phyloP scores from a whole-genome alignment of 192 early-diverging fungal genomes.

The Fimicolochytrium jonesii region DNA sequence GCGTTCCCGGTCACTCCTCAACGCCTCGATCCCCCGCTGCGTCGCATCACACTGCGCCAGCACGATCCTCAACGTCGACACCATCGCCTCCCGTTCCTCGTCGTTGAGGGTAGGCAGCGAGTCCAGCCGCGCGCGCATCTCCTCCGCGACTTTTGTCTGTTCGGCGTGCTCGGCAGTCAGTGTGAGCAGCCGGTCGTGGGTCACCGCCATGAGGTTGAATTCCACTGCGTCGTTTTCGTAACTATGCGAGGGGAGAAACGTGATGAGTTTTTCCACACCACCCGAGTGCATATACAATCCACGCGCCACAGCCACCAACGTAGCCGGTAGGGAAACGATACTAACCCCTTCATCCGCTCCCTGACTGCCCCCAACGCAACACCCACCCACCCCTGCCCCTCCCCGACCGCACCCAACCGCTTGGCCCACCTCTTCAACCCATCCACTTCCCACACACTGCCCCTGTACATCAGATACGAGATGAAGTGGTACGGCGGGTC shows the following conservation, averaged over 20 bases:
- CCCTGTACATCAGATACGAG: conserved; percentile 16
- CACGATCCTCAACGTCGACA: too few relatives aligned
- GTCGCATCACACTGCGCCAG: too few relatives aligned
- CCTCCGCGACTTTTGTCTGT: too few relatives aligned
- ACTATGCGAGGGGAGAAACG: background rate
- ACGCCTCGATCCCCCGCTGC: too few relatives aligned
- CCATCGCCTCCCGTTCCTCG: too few relatives aligned
- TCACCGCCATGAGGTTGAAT: conserved; percentile 26
- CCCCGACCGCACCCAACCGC: conserved; percentile 7
- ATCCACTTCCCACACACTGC: conserved; percentile 30
- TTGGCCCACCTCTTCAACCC: conserved; percentile 22
- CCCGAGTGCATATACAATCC: too few relatives aligned
- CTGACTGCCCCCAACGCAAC: conserved; percentile 8
- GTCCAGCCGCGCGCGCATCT: too few relatives aligned
- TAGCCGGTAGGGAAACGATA: too few relatives aligned
- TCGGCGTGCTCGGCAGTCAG: too few relatives aligned
- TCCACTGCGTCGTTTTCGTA: conserved; percentile 20
- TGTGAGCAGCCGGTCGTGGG: background rate
- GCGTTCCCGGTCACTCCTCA: background rate
- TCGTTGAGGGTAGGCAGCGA: too few relatives aligned
- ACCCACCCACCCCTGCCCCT: background rate
- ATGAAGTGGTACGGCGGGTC: conserved; percentile 26
- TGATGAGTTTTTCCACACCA: too few relatives aligned
- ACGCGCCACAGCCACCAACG: too few relatives aligned
- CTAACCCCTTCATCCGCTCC: conserved; percentile 10